Conservation (phyloP, 331 rosid genomes). For the Cydonia oblonga region DNA sequence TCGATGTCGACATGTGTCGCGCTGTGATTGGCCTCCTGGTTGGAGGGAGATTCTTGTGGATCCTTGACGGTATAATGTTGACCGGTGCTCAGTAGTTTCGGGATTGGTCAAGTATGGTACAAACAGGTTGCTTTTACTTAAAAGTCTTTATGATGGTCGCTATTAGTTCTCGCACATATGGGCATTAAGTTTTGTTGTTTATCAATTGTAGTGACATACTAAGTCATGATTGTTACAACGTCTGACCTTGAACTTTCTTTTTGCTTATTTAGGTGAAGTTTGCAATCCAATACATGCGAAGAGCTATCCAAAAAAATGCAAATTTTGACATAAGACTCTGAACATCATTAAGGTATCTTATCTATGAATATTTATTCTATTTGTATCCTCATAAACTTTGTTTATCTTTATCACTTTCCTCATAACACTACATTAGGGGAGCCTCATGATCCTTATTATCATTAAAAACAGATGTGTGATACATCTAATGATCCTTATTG, state of each 20-base stretch:
- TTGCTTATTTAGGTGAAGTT: constrained; percentile 55
- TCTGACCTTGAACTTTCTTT: neutral
- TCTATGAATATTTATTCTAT: neutral
- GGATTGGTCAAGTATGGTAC: too few species aligned
- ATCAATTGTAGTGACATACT: neutral
- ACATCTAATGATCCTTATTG: too few species aligned
- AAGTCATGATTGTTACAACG: neutral
- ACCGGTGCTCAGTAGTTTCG: too few species aligned
- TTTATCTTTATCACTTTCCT: too few species aligned
- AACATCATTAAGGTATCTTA: constrained; percentile 68
- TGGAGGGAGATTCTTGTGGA: too few species aligned
- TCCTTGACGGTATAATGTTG: too few species aligned
- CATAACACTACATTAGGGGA: too few species aligned
- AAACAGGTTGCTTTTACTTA: neutral
- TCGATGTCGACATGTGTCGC: too few species aligned
- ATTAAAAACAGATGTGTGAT: too few species aligned
- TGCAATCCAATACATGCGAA: constrained; percentile 58
- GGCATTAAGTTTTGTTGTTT: neutral
- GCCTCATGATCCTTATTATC: too few species aligned
- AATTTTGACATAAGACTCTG: constrained; percentile 81
- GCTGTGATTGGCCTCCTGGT: too few species aligned
- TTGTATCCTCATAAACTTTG: too few species aligned
- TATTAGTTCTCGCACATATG: neutral
- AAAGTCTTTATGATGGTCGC: neutral
- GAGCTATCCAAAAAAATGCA: constrained; percentile 83